Base-by-base conservation (phyloP, 192 early-diverging fungal genomes). In the Borealophlyctis nickersoniae region DNA sequence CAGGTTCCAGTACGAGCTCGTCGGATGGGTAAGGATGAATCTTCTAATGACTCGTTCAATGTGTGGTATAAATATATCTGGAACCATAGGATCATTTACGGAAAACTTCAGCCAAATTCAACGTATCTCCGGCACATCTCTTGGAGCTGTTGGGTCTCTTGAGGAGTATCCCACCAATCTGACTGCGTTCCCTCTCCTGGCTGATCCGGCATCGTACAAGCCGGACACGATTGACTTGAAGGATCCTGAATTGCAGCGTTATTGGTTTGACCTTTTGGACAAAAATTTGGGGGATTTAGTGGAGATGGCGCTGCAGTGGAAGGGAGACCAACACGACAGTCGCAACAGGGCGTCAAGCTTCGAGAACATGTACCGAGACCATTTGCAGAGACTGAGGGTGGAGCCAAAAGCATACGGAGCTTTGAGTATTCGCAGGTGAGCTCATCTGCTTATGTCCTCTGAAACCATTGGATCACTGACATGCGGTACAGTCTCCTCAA, bases 261-360 rank as follows among this genome's bases (percentile, higher is more conserved):
- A 90, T 63, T 92, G 91, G 91, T 87, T 92, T 56, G 75, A 87
- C 61, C 66, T 84, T 29, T 77, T 92, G 64, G 88, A 89, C 62
- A 72, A 67, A 30, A 88, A 86, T 68, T 74, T 90, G 48, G 72
- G 73, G 30, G 75, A 85, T 29, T 60, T 92, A 36, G 79, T 88
- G 13, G 70, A 77, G 16, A 67, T 92, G 72, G 89, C 84, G 1
- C 56, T 76, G 32, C 58, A 81, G 39, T 78, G 78, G 71, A 65
- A 60, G 39, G 29, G 48, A 1, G 31, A 50, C 58, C 35, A 29
- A 19, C 29, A 24, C 36, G 56, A 69, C 49, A 50, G 53, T 32
- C 48, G 56, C 23, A 39, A 35, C 33, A 58, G 75, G 32, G 70
- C 77, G 13, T 65, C 62, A 14, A 65, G 56, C 51, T 91, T 91